Evolutionary conservation across 129 eudicot genomes (phyloP).

Genomic region (Calendula officinalis): DNA sequence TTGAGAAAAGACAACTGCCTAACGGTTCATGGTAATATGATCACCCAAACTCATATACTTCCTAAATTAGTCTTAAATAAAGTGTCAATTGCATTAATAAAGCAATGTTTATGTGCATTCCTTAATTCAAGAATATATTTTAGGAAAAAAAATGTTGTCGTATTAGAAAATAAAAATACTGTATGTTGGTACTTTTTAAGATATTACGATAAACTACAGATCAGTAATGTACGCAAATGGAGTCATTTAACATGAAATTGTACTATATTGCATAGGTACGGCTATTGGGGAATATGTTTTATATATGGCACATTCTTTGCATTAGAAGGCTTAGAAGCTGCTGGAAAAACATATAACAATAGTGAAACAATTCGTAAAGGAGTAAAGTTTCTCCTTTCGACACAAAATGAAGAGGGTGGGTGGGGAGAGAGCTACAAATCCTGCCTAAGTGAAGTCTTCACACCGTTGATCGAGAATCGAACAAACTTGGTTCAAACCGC

Average conservation of each 20-base stretch:
- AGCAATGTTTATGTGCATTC: too few relatives aligned
- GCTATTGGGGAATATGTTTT: conserved; percentile 67
- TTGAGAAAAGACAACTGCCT: conserved; percentile 49
- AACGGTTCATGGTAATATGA: conserved; percentile 64
- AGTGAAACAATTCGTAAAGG: conserved; percentile 51
- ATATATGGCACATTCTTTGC: conserved; percentile 56
- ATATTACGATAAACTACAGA: too few relatives aligned
- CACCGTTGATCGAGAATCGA: conserved; percentile 40
- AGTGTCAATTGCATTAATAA: too few relatives aligned
- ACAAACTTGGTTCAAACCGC: conserved; percentile 51
- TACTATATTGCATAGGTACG: too few relatives aligned
- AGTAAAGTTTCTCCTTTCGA: neutral
- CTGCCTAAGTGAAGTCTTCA: conserved; percentile 56
- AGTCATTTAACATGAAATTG: too few relatives aligned
- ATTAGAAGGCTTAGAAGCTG: conserved; percentile 42
- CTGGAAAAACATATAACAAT: conserved; percentile 34
- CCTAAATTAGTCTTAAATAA: too few relatives aligned
- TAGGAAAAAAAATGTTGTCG: too few relatives aligned
- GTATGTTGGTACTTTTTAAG: too few relatives aligned
- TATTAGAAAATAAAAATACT: too few relatives aligned
- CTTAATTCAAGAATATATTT: too few relatives aligned
- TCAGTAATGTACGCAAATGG: too few relatives aligned
- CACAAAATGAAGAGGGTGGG: conserved; percentile 53
- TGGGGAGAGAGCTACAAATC: conserved; percentile 74
- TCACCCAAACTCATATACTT: too few relatives aligned